Conservation (phyloP, 2,329 filamentous ascomycete genomes). For the Ascochyta koolunga region DNA sequence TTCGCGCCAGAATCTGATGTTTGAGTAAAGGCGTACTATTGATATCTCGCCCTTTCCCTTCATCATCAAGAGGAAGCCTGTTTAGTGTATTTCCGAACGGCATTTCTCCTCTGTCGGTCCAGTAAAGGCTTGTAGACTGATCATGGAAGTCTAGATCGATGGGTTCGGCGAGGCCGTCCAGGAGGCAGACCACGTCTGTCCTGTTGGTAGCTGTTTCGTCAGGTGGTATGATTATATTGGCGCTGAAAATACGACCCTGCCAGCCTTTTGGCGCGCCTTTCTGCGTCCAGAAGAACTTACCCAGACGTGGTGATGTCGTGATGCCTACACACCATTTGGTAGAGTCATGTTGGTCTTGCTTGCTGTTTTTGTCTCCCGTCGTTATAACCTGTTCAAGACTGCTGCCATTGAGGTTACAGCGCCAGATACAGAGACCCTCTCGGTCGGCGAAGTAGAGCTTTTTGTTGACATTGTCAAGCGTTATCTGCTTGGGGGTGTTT, state of each 20-base stretch:
- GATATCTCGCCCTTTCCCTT: neutral
- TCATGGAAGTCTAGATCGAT: constrained; percentile 64
- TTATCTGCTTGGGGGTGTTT: constrained; percentile 54
- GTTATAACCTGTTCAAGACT: constrained; percentile 12
- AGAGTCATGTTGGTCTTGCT: constrained; percentile 29
- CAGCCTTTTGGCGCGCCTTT: constrained; percentile 61
- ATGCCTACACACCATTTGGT: constrained; percentile 64
- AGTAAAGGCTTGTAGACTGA: constrained; percentile 56
- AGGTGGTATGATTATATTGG: constrained; percentile 53
- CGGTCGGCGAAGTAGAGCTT: constrained; percentile 51
- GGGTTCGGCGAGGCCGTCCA: constrained; percentile 37
- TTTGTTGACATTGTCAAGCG: constrained; percentile 26
- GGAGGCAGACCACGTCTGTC: constrained; percentile 35
- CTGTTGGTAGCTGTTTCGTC: constrained; percentile 1
- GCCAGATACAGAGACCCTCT: constrained; percentile 49
- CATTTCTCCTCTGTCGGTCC: constrained; percentile 66
- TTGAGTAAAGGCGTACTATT: neutral
- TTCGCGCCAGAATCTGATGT: constrained; percentile 15
- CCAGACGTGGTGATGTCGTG: constrained; percentile 51
- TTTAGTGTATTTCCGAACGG: constrained; percentile 63
- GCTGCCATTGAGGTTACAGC: constrained; percentile 20
- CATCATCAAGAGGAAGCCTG: constrained; percentile 26
- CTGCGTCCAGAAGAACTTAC: constrained; percentile 66
- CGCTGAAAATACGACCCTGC: constrained; percentile 60
- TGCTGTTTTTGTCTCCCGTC: neutral